Base-by-base conservation (phyloP, 2,329 filamentous ascomycete species). In the Sclerotinia borealis region DNA sequence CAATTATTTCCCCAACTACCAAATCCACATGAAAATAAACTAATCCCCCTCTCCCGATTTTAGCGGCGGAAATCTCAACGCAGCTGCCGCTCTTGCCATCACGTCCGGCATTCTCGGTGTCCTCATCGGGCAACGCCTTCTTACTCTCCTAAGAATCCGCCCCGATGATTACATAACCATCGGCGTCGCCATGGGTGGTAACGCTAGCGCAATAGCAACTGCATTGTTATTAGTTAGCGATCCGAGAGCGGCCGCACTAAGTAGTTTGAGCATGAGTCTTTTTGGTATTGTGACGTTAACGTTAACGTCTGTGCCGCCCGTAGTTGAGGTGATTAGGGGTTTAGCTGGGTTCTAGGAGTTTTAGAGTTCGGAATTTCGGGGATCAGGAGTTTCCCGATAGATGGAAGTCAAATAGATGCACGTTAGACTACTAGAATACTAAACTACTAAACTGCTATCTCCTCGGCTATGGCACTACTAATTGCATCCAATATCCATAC, bases 141-240 rank as follows among this genome's bases (percentile, higher is more conserved):
- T 87, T 55, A 74, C 72, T 6, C 76, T 75, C 72, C 66, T 86
- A 65, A 78, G 75, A 63, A 81, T 87, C 4, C 83, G 82, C 0
- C 80, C 54, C 81, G 84, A 86, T 68, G 85, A 86, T 72, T 87
- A 86, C 65, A 83, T 87, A 39, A 86, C 83, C 1, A 76, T 83
- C n/a, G 84, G 85, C 11, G 82, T 87, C 4, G 83, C 83, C 1
- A 72, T 86, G n/a, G 84, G 84, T 4, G 81, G 81, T 1, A 86
- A 86, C 70, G 84, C 83, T 0, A 83, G 81, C 4, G 84, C 84
- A 7, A 83, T 87, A 45, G 83, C 79, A 1, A 86, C 84, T 4
- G 83, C 85, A 0, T 70, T 85, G 39, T 74, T 87, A 2, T 72
- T 87, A 2, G 76, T 79, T 2, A 81, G 80, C 1, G 84, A 87